Evolutionary conservation across 2,329 filamentous ascomycete genomes (phyloP), one percentile per base, ranked within the genome.

Genomic region (Xylaria multiplex): DNA sequence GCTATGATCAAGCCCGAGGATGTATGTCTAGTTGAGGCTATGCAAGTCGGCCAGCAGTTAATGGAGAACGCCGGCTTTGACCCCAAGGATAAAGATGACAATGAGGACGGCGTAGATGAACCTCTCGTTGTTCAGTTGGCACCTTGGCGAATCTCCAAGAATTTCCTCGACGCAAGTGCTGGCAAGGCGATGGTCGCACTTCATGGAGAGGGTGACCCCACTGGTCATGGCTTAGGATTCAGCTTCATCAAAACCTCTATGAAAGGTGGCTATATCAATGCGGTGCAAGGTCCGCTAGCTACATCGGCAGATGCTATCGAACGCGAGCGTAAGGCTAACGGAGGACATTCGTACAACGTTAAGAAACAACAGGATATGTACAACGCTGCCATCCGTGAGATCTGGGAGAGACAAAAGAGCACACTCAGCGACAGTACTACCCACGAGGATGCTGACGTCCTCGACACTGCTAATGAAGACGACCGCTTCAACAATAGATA

Each of bases 181-280:
- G 93, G 93, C 65, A 99, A 99, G 77, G 96, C 96, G 2, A 99
- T 99, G 96, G 86, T 99, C 52, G 91, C 94, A 72, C 86, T 99
- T 13, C 94, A 97, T 73, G 96, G 96, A 22, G 93, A 96, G 70
- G 96, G 96, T 62, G 96, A 99, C 76, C 96, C 96, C 3, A 97
- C 95, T 0, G 93, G 93, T 27, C 91, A 94, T 73, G 96, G 96
- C 1, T 89, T 97, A 66, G 96, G 93, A 2, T 97, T 98, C 82
- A 97, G 93, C 77, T 97, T 99, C 78, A 94, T 99, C 78, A 93
- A 96, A 76, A 97, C 94, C 0, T 97, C 93, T 0, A 99, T 99
- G 96, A 99, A 99, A 80, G 96, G 96, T 68, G 96, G 96, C 0
- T 99, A 89, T 67, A 86, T 97, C 79, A 93, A 94, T 75, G 91